phyloP scores from a whole-genome alignment of 805 yeast genomes.

The Pichia rugopelliculosa region DNA sequence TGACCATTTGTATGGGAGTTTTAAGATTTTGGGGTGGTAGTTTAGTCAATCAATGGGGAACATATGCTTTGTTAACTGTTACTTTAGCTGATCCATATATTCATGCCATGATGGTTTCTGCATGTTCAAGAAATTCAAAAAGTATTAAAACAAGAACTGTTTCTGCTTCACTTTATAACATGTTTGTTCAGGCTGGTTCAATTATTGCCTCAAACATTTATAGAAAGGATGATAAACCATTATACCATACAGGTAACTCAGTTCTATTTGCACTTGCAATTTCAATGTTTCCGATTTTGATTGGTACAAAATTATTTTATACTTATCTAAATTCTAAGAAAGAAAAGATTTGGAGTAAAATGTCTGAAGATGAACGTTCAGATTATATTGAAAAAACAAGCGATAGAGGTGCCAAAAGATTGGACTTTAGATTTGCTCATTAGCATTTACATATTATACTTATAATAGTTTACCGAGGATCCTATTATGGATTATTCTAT shows the following conservation, averaged over 20 bases:
- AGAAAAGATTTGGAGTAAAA: conserved; percentile 41
- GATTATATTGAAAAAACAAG: conserved; percentile 38
- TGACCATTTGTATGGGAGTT: conserved; percentile 21
- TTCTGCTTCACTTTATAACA: conserved; percentile 54
- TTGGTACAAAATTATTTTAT: conserved; percentile 33
- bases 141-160: conserved; percentile 59
- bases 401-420: conserved; percentile 51
- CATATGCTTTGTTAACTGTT: conserved; percentile 19
- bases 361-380: conserved; percentile 43
- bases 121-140: conserved; percentile 58
- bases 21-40: conserved; percentile 26
- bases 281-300: conserved; percentile 22
- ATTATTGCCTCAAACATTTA: conserved; percentile 53
- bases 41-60: conserved; percentile 22
- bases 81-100: conserved; percentile 38
- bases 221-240: conserved; percentile 48
- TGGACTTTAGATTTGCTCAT: conserved; percentile 37
- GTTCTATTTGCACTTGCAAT: conserved; percentile 31
- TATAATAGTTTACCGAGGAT: neutral
- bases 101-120: conserved; percentile 50
- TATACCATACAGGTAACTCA: conserved; percentile 51
- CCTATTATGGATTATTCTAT: too few species aligned
- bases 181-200: conserved; percentile 52
- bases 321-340: conserved; percentile 36
- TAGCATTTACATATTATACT: neutral